Evolutionary conservation across 1,139 yeast species (phyloP), one percentile per base, ranked within the genome.

Genomic region (Candida sanyaensis): DNA sequence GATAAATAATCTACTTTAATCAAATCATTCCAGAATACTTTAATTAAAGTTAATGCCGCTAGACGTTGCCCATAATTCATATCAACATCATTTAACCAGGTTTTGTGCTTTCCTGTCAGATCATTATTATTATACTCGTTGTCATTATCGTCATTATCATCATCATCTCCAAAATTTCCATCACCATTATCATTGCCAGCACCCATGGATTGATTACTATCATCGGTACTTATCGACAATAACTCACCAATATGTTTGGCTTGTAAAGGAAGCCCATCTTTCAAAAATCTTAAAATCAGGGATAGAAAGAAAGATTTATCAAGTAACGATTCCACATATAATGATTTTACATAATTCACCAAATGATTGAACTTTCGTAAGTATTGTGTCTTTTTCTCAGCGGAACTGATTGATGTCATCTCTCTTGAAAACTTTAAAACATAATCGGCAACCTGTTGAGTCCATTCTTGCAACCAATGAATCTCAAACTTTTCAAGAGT

Each of bases 391-490:
- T 75, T 75, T 49, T 60, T 64, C 28, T 66, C 78, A 0, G 51
- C 53, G 3, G 65, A 54, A 12, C 57, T 51, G 2, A 71, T 60
- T 9, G 47, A 49, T 2, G 52, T 41, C 63, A 73, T 65, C 42
- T 74, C 80, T 34, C 69, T 64, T 7, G 84, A 72, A 36, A 79
- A 69, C 55, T 78, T 77, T 57, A 78, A 83, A 24, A 85, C 60
- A 57, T 78, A 86, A 49, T 81, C 84, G 5, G 81, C 73, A 6
- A 87, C 81, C 55, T 87, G 93, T 45, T 83, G 89, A 0, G 96
- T 88, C 97, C 97, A 91, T 61, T 90, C 97, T 50, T 83, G 84
- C 8, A 86, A 68, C 89, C 96, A 85, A 46, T 79, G 84, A 17
- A 70, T 64, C 52, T 84, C 88, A 12, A 82, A 69, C 34, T 61